A percentile compares a stretch with the other conserved stretches of the same genome.
These are phyloP conservation scores for Backusella psychrophila DNA, from an alignment of 192 early-diverging fungal species.

Conservation along the genomic window DNA sequence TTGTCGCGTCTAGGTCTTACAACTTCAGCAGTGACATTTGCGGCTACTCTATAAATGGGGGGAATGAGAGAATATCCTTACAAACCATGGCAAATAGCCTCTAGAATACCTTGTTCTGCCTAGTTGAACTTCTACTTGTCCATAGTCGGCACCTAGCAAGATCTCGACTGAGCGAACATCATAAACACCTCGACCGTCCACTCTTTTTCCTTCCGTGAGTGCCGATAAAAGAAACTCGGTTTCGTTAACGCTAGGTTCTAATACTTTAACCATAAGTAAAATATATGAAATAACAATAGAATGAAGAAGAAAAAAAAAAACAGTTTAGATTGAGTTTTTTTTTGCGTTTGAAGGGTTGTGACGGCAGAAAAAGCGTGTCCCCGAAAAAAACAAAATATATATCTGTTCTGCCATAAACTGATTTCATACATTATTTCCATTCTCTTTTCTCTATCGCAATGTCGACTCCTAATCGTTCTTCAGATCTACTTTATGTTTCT, in stretches of 20 bases:
- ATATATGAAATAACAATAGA: not conserved
- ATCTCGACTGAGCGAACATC: conserved; percentile 73
- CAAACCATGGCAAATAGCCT: too few relatives aligned
- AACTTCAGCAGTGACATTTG: conserved; percentile 69
- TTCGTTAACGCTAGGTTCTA: conserved; percentile 55
- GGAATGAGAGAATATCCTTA: not conserved
- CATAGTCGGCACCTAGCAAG: conserved; percentile 64
- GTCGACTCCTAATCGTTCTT: not conserved
- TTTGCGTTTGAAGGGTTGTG: not conserved
- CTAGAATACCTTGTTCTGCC: conserved; percentile 70
- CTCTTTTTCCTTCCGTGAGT: conserved; percentile 63
- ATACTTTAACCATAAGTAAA: conserved; percentile 41
- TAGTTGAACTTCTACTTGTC: conserved; percentile 74
- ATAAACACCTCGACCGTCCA: conserved; percentile 76
- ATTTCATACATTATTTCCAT: not conserved
- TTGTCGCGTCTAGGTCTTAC: conserved; percentile 67
- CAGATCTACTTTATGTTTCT: conserved; percentile 14
- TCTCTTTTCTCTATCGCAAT: not conserved
- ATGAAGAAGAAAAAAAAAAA: not conserved
- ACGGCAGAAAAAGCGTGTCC: not conserved
- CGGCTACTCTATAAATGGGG: conserved; percentile 50
- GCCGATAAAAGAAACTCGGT: conserved; percentile 71
- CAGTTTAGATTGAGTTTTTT: not conserved
- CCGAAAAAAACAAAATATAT: conserved; percentile 1
- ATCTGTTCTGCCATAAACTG: not conserved